Base-by-base conservation (phyloP, 495 filamentous ascomycete genomes). In the Apiosordaria backusii region DNA sequence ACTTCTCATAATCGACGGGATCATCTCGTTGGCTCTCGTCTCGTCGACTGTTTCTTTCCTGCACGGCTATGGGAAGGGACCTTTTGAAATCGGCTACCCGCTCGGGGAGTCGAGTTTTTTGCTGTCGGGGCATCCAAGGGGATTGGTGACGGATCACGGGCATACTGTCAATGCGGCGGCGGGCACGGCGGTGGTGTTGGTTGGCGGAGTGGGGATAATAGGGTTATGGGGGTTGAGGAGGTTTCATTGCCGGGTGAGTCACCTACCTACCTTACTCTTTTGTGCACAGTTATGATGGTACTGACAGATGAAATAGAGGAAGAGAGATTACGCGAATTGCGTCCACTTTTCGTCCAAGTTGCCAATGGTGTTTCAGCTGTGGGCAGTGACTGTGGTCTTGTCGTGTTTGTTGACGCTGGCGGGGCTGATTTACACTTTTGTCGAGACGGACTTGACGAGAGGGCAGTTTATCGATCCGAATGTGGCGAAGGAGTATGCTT, bases 121-220 rank as follows among this genome's bases (percentile, higher is more conserved):
- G 5, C 71, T 86, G 6, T 61, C 69, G n/a, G 80, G 78, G 25
- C 67, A 79, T 27, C 84, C 84, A 10, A 65, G 70, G 4, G 45
- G 67, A 18, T 67, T 86, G 19, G 71, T 83, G 50, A 67, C 71
- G 35, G 75, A 84, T 61, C 80, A 84, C 62, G 81, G 83, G 6
- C 81, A 84, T 63, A 79, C 77, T 1, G 76, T 74, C 60, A 86
- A 85, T 66, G 82, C 78, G 10, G 82, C 82, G 19, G 78, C 81
- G 0, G 83, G 80, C 1, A 84, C 82, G 2, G 81, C 80, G 0
- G 75, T 85, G 24, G 74, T 84, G 9, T 61, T 84, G 4, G 72
- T 85, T 57, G 77, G 81, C n/a, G 73, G 81, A 27, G 79, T 80
- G 0, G 80, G 83, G 1, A 65, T 79, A 29, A 53, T 83, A 16